Evolutionary conservation across 2,329 filamentous ascomycete species (phyloP).

Genomic region (Alternaria panax): DNA sequence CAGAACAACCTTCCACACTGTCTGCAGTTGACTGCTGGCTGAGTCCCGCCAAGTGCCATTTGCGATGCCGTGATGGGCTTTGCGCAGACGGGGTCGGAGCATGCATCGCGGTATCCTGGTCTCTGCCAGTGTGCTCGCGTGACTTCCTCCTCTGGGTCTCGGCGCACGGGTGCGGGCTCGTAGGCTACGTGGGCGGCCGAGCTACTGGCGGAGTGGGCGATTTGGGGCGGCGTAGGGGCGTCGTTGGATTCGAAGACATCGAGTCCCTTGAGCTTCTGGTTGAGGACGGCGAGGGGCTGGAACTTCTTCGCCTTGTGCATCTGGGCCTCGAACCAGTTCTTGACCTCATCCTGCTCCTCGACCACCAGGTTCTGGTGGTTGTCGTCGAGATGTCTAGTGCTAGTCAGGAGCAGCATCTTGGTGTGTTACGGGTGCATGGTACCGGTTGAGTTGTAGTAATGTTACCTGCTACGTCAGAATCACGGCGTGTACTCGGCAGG

Average conservation of each 20-base stretch:
- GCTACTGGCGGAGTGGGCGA: constrained; percentile 43
- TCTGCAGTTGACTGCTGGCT: constrained; percentile 89
- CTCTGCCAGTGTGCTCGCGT: constrained; percentile 89
- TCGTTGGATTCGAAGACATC: constrained; percentile 96
- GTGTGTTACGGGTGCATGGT: constrained; percentile 6
- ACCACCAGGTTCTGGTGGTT: constrained; percentile 88
- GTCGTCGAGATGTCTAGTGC: constrained; percentile 78
- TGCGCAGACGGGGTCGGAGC: constrained; percentile 86
- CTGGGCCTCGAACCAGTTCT: constrained; percentile 96
- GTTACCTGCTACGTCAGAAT: constrained; percentile 70
- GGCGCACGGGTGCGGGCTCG: constrained; percentile 42
- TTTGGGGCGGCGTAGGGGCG: constrained; percentile 56
- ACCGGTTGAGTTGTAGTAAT: constrained; percentile 81
- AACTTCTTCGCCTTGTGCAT: constrained; percentile 93
- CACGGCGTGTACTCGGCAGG: constrained; percentile 17
- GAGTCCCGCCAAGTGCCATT: constrained; percentile 77
- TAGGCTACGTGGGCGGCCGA: constrained; percentile 41
- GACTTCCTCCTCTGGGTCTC: constrained; percentile 89
- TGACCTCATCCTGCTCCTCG: constrained; percentile 89
- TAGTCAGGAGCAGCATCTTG: constrained; percentile 26
- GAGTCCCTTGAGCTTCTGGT: constrained; percentile 90
- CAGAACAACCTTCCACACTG: constrained; percentile 94
- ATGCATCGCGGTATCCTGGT: constrained; percentile 74
- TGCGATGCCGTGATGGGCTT: constrained; percentile 40
- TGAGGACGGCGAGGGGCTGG: constrained; percentile 87